phyloP scores from a whole-genome alignment of 129 eudicot genomes.

The Sambucus nigra region DNA sequence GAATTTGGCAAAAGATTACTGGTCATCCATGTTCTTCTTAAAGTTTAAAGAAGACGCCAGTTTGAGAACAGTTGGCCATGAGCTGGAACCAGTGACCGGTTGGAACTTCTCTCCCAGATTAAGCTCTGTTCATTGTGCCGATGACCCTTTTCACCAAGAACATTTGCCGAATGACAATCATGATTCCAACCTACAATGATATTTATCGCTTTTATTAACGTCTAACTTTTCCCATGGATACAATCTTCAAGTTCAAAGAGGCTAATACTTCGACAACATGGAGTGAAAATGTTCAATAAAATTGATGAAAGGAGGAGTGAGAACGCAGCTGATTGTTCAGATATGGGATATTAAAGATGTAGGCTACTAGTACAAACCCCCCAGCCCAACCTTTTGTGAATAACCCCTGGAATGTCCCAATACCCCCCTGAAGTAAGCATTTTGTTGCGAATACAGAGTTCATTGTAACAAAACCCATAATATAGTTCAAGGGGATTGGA shows the following conservation, averaged over 20 bases:
- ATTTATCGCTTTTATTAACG: background rate
- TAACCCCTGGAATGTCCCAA: no score
- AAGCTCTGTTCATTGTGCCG: slow-evolving; percentile 67
- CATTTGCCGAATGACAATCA: slow-evolving; percentile 25
- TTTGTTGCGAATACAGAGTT: no score
- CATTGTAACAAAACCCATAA: no score
- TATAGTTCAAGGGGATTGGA: no score
- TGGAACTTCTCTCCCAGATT: slow-evolving; percentile 66
- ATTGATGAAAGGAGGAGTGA: background rate
- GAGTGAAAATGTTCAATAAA: background rate
- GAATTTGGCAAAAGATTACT: slow-evolving; percentile 80
- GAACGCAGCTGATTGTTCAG: background rate
- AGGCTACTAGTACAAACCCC: no score
- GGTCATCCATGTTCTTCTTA: slow-evolving; percentile 67
- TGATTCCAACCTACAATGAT: slow-evolving; percentile 20
- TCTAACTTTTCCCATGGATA: background rate
- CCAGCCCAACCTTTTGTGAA: no score
- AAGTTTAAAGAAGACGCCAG: slow-evolving; percentile 61
- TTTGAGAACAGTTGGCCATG: slow-evolving; percentile 36
- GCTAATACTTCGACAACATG: slow-evolving; percentile 1
- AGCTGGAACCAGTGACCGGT: slow-evolving; percentile 43
- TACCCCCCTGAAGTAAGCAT: no score
- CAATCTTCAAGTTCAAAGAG: background rate
- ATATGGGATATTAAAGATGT: background rate
- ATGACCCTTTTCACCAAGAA: slow-evolving; percentile 83